phyloP scores from a whole-genome alignment of 768 basidiomycete species.

The Amanita subjunquillea region DNA sequence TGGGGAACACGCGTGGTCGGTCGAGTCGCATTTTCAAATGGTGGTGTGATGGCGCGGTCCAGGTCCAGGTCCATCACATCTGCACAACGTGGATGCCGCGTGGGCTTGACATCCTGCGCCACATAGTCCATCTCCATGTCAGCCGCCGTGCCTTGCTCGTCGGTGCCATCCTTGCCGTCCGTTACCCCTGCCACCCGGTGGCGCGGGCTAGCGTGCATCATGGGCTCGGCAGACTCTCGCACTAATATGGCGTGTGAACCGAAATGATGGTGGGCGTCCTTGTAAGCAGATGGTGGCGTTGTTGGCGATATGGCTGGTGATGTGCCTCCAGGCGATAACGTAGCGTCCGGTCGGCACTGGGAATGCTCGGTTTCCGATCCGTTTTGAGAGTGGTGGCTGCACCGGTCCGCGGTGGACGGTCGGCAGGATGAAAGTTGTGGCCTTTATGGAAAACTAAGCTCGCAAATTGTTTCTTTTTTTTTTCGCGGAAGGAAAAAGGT shows the following conservation, averaged over 20 bases:
- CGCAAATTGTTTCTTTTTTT: not conserved
- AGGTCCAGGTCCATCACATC: not conserved
- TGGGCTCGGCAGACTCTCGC: conserved; percentile 5
- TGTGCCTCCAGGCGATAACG: conserved; percentile 31
- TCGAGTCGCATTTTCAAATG: not conserved
- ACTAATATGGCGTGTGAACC: conserved; percentile 6
- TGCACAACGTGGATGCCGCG: not conserved
- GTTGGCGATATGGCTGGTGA: conserved; percentile 42
- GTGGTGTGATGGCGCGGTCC: not conserved
- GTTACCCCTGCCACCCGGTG: conserved; percentile 3
- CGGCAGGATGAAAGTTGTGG: not conserved
- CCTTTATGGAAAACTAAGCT: conserved; percentile 3
- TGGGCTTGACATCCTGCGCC: not conserved
- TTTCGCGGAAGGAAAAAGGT: not conserved
- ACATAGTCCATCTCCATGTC: conserved; percentile 4
- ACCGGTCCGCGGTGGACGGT: not conserved
- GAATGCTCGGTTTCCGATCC: not conserved
- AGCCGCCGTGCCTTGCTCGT: not conserved
- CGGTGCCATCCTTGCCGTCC: not conserved
- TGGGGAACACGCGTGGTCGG: not conserved
- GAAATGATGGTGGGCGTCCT: conserved; percentile 12
- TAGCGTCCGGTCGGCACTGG: not conserved
- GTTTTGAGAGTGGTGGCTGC: conserved; percentile 19
- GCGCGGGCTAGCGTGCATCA: not conserved
- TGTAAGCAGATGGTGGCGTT: conserved; percentile 38